These are phyloP conservation scores for Poa pratensis DNA, from an alignment of 176 grass and related monocot genomes.

Conservation along the genomic window DNA sequence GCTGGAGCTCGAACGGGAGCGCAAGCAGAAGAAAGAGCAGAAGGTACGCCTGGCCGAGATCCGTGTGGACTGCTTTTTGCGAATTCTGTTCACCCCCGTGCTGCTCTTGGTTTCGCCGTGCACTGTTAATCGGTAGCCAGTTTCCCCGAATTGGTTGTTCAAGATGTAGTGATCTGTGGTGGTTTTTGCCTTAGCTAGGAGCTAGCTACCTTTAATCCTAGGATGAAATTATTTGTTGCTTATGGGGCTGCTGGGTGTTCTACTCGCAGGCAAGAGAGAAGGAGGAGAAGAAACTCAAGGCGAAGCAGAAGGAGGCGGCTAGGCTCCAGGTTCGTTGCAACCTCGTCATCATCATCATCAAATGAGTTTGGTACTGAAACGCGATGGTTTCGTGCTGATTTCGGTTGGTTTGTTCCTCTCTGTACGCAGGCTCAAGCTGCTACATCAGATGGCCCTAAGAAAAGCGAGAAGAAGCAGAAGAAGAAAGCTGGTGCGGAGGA, in stretches of 20 bases:
- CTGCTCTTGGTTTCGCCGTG: background rate
- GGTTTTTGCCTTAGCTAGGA: background rate
- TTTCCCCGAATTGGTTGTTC: background rate
- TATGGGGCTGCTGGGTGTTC: background rate
- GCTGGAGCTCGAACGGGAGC: slow-evolving; percentile 38
- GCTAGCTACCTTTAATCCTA: background rate
- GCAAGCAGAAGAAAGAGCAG: slow-evolving; percentile 77
- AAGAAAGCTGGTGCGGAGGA: background rate
- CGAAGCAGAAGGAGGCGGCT: slow-evolving; percentile 18
- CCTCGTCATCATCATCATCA: background rate
- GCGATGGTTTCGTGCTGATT: background rate
- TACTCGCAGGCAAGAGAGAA: slow-evolving; percentile 22
- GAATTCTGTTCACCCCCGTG: background rate
- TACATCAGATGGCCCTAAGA: background rate
- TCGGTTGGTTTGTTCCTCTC: background rate
- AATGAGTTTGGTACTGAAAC: background rate
- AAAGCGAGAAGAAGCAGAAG: slow-evolving; percentile 32
- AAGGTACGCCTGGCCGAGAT: slow-evolving; percentile 47
- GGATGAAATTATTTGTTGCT: background rate
- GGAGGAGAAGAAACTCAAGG: slow-evolving; percentile 26
- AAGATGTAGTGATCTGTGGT: background rate
- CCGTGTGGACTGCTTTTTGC: background rate
- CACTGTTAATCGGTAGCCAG: background rate
- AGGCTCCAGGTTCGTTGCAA: background rate
- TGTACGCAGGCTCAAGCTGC: background rate